phyloP scores from a whole-genome alignment of 2,329 filamentous ascomycete genomes.

The Massarina eburnea region DNA sequence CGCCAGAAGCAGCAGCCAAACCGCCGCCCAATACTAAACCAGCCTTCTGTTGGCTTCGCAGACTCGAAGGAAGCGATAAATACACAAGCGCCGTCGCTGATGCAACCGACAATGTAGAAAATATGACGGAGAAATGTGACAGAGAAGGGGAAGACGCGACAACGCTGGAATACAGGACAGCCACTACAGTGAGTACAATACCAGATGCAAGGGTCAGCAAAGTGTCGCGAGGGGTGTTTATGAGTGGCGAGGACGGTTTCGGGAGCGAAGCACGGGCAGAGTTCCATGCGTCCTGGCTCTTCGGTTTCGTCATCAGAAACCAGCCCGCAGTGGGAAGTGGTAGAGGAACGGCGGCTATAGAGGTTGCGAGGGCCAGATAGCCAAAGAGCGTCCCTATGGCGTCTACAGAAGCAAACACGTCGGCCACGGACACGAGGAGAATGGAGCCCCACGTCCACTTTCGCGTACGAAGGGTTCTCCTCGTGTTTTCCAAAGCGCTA shows the following conservation, averaged over 20 bases:
- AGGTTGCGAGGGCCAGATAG: constrained; percentile 50
- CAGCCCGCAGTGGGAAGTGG: constrained; percentile 46
- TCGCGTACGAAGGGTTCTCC: constrained; percentile 40
- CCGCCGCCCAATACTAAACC: constrained; percentile 35
- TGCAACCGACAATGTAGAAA: constrained; percentile 46
- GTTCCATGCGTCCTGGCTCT: constrained; percentile 25
- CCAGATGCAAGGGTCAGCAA: constrained; percentile 48
- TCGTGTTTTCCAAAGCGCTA: constrained; percentile 30
- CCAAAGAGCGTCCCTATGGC: constrained; percentile 43
- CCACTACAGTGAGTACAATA: constrained; percentile 37
- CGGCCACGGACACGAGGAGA: constrained; percentile 33
- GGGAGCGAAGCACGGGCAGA: constrained; percentile 29
- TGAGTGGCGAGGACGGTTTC: constrained; percentile 38
- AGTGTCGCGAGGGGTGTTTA: constrained; percentile 43
- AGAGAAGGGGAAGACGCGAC: constrained; percentile 36
- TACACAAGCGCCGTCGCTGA: constrained; percentile 47
- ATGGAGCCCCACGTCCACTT: constrained; percentile 41
- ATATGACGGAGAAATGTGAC: constrained; percentile 36
- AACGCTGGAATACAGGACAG: constrained; percentile 39
- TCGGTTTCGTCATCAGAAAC: constrained; percentile 29
- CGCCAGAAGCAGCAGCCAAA: constrained; percentile 23
- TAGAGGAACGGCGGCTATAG: constrained; percentile 52
- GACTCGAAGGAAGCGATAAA: constrained; percentile 44
- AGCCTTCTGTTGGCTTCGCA: constrained; percentile 42
- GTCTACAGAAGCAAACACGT: constrained; percentile 30